A percentile compares a stretch with the other conserved stretches of the same genome.
These are phyloP conservation scores for Suillus ampliporus DNA, from an alignment of 768 basidiomycete genomes.

Conservation along the genomic window DNA sequence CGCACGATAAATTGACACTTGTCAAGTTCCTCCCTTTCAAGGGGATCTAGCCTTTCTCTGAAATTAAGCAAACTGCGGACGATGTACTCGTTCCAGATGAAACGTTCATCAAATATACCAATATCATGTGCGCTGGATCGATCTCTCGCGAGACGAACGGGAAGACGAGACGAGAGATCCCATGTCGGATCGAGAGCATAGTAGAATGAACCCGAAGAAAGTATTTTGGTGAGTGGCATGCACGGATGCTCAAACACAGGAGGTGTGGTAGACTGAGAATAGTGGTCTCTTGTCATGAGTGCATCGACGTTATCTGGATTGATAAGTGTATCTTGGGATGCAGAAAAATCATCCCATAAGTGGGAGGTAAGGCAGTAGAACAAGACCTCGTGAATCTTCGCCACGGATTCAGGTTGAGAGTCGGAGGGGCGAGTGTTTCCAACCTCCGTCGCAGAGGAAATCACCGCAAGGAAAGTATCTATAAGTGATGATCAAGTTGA, in stretches of 20 bases:
- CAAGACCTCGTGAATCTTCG: conserved; percentile 84
- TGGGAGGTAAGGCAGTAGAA: conserved; percentile 89
- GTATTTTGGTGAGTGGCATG: conserved; percentile 84
- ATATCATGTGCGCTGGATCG: conserved; percentile 50
- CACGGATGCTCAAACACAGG: conserved; percentile 91
- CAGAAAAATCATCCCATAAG: conserved; percentile 79
- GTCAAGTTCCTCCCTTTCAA: conserved; percentile 79
- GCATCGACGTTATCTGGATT: conserved; percentile 62
- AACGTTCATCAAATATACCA: conserved; percentile 78
- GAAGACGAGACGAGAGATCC: conserved; percentile 88
- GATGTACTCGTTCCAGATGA: conserved; percentile 96
- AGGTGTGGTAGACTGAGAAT: conserved; percentile 46
- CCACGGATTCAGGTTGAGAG: conserved; percentile 65
- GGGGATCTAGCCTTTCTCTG: conserved; percentile 72
- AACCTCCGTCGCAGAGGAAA: conserved; percentile 77
- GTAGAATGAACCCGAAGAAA: conserved; percentile 93
- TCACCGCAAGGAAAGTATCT: conserved; percentile 88
- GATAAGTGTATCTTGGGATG: conserved; percentile 56
- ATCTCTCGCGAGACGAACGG: conserved; percentile 66
- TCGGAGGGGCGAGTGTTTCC: conserved; percentile 72
- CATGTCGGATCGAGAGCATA: conserved; percentile 83
- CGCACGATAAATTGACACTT: conserved; percentile 83
- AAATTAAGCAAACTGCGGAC: conserved; percentile 88
- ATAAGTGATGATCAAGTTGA: not conserved
- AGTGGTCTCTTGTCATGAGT: conserved; percentile 49